Percentiles rank a stretch among this genome's conserved stretches.
Conservation (phyloP, 495 filamentous ascomycete genomes). For the Xylaria curta region DNA sequence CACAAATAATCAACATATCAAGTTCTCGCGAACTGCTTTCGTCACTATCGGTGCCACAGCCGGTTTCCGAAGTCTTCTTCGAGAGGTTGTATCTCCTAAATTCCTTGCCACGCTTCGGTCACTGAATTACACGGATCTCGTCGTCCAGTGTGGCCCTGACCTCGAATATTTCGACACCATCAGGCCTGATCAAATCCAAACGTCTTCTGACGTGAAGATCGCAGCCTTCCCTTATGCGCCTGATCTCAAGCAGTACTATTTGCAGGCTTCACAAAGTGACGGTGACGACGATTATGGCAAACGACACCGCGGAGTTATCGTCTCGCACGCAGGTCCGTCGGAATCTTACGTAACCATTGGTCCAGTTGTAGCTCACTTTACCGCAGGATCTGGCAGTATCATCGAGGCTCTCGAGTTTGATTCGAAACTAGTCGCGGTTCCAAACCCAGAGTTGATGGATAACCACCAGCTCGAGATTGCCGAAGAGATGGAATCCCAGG, state of each 20-base stretch:
- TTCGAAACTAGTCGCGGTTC: slow-evolving; percentile 80
- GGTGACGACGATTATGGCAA: slow-evolving; percentile 22
- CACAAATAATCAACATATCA: background rate
- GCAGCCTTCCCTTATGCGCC: slow-evolving; percentile 33
- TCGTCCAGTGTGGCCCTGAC: slow-evolving; percentile 78
- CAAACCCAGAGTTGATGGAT: slow-evolving; percentile 80
- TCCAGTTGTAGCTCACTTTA: slow-evolving; percentile 19
- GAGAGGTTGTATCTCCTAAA: slow-evolving; percentile 62
- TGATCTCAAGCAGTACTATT: slow-evolving; percentile 24
- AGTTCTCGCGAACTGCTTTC: slow-evolving; percentile 49
- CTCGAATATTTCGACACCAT: slow-evolving; percentile 36
- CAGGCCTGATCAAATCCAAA: slow-evolving; percentile 23
- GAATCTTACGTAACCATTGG: background rate
- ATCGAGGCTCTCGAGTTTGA: slow-evolving; percentile 73
- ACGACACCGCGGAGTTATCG: slow-evolving; percentile 63
- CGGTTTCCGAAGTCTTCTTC: slow-evolving; percentile 73
- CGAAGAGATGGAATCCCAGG: slow-evolving; percentile 68
- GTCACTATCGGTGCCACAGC: slow-evolving; percentile 94
- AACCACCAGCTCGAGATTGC: slow-evolving; percentile 94
- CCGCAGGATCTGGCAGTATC: slow-evolving; percentile 84
- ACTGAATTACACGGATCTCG: slow-evolving; percentile 67
- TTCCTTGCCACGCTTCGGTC: slow-evolving; percentile 65
- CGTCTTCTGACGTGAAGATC: slow-evolving; percentile 22
- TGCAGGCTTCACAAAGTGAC: slow-evolving; percentile 15
- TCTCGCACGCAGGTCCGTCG: slow-evolving; percentile 84